Percentiles rank a stretch among this genome's conserved stretches.
Evolutionary conservation across 148 eudicot species (phyloP).

Genomic region (Selenicereus undatus): DNA sequence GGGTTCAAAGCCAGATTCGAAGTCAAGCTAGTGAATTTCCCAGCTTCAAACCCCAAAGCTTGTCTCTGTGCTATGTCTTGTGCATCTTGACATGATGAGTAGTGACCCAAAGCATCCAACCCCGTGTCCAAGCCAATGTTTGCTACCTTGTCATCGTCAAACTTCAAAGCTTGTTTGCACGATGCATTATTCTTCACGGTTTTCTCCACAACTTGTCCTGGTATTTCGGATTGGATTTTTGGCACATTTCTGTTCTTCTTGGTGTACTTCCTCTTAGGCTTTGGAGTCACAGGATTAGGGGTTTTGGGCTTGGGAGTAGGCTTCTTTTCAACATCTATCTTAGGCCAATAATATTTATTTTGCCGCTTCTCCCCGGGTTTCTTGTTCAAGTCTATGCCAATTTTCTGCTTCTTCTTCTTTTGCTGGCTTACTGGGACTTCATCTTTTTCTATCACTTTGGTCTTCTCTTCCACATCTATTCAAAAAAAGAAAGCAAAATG

Average conservation of each 20-base stretch:
- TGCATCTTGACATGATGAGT: background rate
- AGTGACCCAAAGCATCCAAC: background rate
- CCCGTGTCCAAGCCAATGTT: background rate
- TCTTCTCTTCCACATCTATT: background rate
- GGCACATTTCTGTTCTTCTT: background rate
- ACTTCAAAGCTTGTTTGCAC: background rate
- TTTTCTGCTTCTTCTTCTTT: constrained; percentile 12
- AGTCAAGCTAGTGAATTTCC: background rate
- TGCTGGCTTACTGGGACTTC: background rate
- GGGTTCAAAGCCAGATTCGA: background rate
- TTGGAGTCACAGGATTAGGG: constrained; percentile 21
- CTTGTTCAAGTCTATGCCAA: background rate
- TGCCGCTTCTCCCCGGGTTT: constrained; percentile 20
- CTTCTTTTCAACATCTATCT: constrained; percentile 18
- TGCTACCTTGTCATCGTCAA: background rate
- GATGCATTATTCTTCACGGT: background rate
- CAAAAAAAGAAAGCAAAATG: background rate
- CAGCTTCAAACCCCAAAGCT: background rate
- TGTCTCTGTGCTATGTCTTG: background rate
- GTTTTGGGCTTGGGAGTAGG: constrained; percentile 23
- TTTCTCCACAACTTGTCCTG: background rate
- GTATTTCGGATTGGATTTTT: background rate
- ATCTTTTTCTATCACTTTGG: background rate
- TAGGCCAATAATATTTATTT: constrained; percentile 28
- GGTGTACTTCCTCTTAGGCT: constrained; percentile 7